phyloP scores from a whole-genome alignment of 192 early-diverging fungal genomes.

The Mortierella claussenii region DNA sequence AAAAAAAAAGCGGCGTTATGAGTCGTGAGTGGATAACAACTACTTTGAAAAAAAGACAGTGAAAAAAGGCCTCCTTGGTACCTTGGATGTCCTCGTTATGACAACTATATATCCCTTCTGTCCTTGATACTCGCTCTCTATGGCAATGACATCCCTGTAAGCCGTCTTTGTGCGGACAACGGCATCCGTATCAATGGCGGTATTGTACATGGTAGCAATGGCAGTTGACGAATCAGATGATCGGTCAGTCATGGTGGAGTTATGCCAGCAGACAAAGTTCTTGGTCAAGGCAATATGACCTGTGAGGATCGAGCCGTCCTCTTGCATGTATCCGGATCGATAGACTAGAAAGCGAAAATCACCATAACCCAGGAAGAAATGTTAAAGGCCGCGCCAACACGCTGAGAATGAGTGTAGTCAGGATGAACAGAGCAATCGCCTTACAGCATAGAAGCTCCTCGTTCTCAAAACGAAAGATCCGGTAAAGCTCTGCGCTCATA shows the following conservation, averaged over 20 bases:
- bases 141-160: conserved; percentile 27
- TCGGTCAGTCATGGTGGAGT: conserved; percentile 38
- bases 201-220: background rate
- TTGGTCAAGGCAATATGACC: conserved; percentile 42
- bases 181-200: background rate
- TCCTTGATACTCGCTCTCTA: conserved; percentile 26
- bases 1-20: background rate
- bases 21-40: no score
- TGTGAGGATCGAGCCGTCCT: conserved; percentile 12
- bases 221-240: background rate
- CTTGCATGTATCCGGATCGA: conserved; percentile 30
- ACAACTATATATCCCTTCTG: conserved; percentile 33
- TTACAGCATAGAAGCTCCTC: conserved; percentile 42
- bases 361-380: background rate
- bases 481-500: conserved; percentile 33
- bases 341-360: conserved; percentile 22
- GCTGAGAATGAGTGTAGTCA: no score
- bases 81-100: conserved; percentile 26
- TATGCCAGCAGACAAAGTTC: conserved; percentile 50
- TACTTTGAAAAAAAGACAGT: no score
- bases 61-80: no score
- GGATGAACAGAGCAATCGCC: no score
- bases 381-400: background rate
- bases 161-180: conserved; percentile 17
- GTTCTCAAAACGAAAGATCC: conserved; percentile 36